Evolutionary conservation across 768 basidiomycete species (phyloP).

Genomic region (Termitomyces bulborhizus): DNA sequence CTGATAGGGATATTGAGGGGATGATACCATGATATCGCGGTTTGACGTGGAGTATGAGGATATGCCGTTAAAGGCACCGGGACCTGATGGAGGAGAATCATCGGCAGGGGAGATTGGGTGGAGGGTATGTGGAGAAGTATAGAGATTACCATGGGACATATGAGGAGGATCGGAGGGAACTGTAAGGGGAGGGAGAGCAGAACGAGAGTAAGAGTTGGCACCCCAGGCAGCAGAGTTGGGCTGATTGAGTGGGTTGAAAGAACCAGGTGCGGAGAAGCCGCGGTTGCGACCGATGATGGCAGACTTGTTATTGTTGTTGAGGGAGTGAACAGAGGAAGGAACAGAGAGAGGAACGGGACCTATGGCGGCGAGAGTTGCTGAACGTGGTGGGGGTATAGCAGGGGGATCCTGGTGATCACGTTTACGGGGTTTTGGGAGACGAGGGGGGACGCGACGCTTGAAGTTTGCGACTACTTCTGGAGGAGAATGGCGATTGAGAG

Average conservation of each 20-base stretch:
- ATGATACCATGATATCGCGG: constrained; percentile 36
- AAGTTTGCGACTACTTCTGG: constrained; percentile 90
- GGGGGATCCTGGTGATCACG: constrained; percentile 67
- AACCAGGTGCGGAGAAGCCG: constrained; percentile 80
- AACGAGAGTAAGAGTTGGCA: constrained; percentile 53
- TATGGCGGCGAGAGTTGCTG: constrained; percentile 60
- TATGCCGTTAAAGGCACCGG: constrained; percentile 33
- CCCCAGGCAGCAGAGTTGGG: constrained; percentile 44
- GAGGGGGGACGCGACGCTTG: constrained; percentile 92
- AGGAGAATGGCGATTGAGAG: constrained; percentile 85
- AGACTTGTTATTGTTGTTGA: constrained; percentile 31
- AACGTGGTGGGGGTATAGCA: constrained; percentile 68
- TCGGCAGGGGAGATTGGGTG: constrained; percentile 68
- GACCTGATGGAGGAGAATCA: constrained; percentile 50
- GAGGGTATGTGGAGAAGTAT: constrained; percentile 53
- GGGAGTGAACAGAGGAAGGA: constrained; percentile 28
- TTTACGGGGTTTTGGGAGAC: constrained; percentile 82
- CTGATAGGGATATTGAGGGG: constrained; percentile 59
- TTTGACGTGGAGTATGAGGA: constrained; percentile 35
- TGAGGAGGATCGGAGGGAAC: constrained; percentile 73
- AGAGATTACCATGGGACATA: constrained; percentile 51
- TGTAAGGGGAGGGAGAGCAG: constrained; percentile 73
- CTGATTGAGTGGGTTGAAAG: constrained; percentile 68
- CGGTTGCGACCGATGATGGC: constrained; percentile 56
- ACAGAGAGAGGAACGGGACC: constrained; percentile 62